phyloP scores from a whole-genome alignment of 805 yeast genomes.

The Candida sanyiensis region DNA sequence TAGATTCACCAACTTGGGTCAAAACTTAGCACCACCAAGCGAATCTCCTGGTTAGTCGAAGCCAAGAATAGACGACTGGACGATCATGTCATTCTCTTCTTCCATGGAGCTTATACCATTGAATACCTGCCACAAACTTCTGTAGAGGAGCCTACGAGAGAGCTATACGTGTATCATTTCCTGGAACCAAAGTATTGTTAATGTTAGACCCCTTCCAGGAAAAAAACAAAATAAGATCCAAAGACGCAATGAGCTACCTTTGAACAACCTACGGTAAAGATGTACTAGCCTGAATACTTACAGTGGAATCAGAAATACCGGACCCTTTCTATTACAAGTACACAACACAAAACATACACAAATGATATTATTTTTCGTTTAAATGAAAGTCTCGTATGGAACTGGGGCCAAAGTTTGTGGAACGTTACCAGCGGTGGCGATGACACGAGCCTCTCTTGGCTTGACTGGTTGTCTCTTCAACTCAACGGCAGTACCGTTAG shows the following conservation, averaged over 20 bases:
- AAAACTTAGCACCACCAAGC: no score
- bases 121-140: slow-evolving; percentile 12
- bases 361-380: slow-evolving; percentile 34
- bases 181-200: slow-evolving; percentile 3
- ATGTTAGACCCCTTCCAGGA: slow-evolving; percentile 8
- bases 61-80: slow-evolving; percentile 20
- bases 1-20: no score
- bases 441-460: slow-evolving; percentile 91
- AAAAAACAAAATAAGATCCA: background rate
- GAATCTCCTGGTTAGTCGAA: slow-evolving; percentile 27
- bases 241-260: background rate
- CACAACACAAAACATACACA: background rate
- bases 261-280: no score
- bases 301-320: slow-evolving; percentile 1
- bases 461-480: slow-evolving; percentile 98
- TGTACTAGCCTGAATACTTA: no score
- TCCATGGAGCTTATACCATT: slow-evolving; percentile 17
- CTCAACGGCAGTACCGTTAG: slow-evolving; percentile 81
- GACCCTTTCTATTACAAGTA: slow-evolving; percentile 3
- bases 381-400: slow-evolving; percentile 99
- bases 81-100: slow-evolving; percentile 17
- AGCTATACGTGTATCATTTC: no score
- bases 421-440: slow-evolving; percentile 73
- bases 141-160: slow-evolving; percentile 5
- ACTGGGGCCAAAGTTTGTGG: slow-evolving; percentile 99